phyloP scores from a whole-genome alignment of 2,329 filamentous ascomycete genomes.

The Blumeriella jaapii region DNA sequence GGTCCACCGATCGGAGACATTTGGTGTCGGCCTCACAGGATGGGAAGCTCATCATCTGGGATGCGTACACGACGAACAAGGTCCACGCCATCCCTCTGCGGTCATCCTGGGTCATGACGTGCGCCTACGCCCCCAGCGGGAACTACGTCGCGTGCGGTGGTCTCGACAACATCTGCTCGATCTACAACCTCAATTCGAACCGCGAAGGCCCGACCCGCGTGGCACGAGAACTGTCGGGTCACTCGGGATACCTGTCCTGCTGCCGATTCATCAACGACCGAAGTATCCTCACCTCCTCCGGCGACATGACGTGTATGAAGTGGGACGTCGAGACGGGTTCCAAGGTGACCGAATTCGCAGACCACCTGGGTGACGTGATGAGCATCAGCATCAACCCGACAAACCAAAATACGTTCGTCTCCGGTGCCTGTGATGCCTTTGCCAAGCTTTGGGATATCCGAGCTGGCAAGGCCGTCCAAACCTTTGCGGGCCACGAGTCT shows the following conservation, averaged over 20 bases:
- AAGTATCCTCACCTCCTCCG: constrained; percentile 93
- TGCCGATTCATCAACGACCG: constrained; percentile 98
- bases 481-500: constrained; percentile 94
- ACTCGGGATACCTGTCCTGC: constrained; percentile 95
- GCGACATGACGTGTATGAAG: constrained; percentile 99
- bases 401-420: constrained; percentile 98
- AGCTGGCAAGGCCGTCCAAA: constrained; percentile 95
- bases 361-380: constrained; percentile 98
- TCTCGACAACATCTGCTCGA: constrained; percentile 98
- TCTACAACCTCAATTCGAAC: constrained; percentile 93
- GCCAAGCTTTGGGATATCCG: constrained; percentile 99
- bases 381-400: constrained; percentile 99
- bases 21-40: constrained; percentile 97
- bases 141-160: constrained; percentile 98
- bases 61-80: constrained; percentile 99
- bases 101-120: constrained; percentile 99
- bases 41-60: constrained; percentile 99
- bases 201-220: constrained; percentile 95
- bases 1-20: constrained; percentile 96
- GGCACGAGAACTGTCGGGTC: constrained; percentile 87
- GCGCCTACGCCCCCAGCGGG: constrained; percentile 93
- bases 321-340: constrained; percentile 98
- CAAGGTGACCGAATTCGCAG: constrained; percentile 95
- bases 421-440: constrained; percentile 97
- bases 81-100: constrained; percentile 95